Conservation (phyloP, 345 rosid genomes). For the Sisymbrium irio region DNA sequence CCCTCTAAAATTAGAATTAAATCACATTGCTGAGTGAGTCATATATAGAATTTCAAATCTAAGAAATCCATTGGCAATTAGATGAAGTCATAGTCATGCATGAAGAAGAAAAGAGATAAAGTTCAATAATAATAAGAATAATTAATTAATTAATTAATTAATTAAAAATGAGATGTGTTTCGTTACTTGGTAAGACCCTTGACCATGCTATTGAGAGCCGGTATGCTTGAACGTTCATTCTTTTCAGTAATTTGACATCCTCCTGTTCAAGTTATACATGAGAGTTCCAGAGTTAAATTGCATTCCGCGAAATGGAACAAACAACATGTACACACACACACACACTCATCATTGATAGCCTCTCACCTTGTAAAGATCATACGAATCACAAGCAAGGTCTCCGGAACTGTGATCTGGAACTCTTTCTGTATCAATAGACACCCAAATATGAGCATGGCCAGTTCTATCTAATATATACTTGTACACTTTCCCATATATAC, state of each 20-base stretch:
- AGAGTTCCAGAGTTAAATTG: constrained; percentile 15
- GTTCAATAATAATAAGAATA: no score
- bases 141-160: no score
- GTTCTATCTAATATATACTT: no score
- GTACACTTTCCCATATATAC: no score
- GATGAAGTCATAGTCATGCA: no score
- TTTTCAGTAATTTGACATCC: constrained; percentile 2
- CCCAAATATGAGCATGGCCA: no score
- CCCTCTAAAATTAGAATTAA: constrained; percentile 33
- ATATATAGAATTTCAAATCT: no score
- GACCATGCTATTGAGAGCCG: constrained; percentile 38
- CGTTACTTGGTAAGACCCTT: constrained; percentile 44
- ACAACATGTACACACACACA: neutral
- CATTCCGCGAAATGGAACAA: neutral
- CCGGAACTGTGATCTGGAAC: constrained; percentile 12
- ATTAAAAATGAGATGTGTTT: no score
- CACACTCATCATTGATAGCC: neutral
- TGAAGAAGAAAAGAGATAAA: no score
- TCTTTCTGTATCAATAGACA: neutral
- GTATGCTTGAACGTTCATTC: constrained; percentile 11
- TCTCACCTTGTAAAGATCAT: constrained; percentile 11
- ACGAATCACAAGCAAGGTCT: constrained; percentile 25
- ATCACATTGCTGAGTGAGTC: neutral
- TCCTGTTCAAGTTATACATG: constrained; percentile 24
- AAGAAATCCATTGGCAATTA: no score